Evolutionary conservation across 768 basidiomycete genomes (phyloP).

Genomic region (Plicaturopsis crispa): DNA sequence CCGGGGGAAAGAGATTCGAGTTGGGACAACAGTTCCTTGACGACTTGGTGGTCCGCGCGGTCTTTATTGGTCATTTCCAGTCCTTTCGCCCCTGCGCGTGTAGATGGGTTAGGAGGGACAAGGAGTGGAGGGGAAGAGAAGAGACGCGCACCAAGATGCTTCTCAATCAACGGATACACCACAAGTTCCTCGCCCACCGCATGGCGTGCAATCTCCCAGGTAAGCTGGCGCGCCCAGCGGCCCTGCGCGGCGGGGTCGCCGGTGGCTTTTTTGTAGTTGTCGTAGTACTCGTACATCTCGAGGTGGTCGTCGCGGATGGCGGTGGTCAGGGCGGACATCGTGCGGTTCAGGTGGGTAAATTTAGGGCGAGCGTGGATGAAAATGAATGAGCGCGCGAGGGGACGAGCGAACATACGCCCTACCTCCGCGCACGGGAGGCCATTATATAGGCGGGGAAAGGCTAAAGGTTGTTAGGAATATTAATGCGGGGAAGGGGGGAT

Average conservation of each 20-base stretch:
- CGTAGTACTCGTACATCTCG: slow-evolving; percentile 55
- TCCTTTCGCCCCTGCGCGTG: too few species aligned
- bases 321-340: slow-evolving; percentile 20
- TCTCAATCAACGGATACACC: slow-evolving; percentile 56
- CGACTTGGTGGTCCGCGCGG: slow-evolving; percentile 40
- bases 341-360: too few species aligned
- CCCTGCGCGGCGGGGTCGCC: slow-evolving; percentile 39
- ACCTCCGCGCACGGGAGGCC: too few species aligned
- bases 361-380: too few species aligned
- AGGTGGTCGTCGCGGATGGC: slow-evolving; percentile 43
- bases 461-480: too few species aligned
- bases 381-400: too few species aligned
- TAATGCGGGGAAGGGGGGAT: too few species aligned
- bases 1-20: slow-evolving; percentile 39
- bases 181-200: slow-evolving; percentile 58
- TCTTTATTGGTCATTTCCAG: slow-evolving; percentile 45
- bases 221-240: slow-evolving; percentile 48
- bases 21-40: slow-evolving; percentile 34
- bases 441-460: too few species aligned
- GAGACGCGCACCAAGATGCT: slow-evolving; percentile 47
- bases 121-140: too few species aligned
- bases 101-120: too few species aligned
- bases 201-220: slow-evolving; percentile 56
- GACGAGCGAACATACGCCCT: too few species aligned
- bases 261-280: slow-evolving; percentile 33